phyloP scores from a whole-genome alignment of 1,284 basidiomycete genomes.

The Bondarzewia mesenterica region DNA sequence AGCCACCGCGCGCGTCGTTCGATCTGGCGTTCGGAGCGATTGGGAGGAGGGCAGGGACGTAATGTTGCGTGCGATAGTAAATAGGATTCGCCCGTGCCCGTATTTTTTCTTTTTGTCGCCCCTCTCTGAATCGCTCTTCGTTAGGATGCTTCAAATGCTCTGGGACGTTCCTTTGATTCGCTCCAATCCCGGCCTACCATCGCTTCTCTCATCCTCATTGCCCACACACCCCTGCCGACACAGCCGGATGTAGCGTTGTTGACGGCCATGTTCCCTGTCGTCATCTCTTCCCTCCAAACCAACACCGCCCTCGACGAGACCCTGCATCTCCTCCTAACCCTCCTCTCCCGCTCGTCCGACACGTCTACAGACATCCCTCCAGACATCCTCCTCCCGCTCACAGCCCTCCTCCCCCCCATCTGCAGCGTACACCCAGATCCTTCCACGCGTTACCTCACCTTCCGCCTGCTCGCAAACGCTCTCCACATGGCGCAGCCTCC shows the following conservation, averaged over 20 bases:
- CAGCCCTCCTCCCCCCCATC: slow-evolving; percentile 40
- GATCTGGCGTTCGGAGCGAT: slow-evolving; percentile 20
- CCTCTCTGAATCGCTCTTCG: not conserved
- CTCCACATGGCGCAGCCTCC: slow-evolving; percentile 37
- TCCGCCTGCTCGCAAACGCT: slow-evolving; percentile 47
- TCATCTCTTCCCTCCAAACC: slow-evolving; percentile 43
- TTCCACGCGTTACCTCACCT: slow-evolving; percentile 45
- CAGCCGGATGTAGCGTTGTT: slow-evolving; percentile 21
- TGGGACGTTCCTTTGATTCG: slow-evolving; percentile 13
- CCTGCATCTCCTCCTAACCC: slow-evolving; percentile 37
- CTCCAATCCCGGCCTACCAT: slow-evolving; percentile 20
- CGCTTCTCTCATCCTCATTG: slow-evolving; percentile 37
- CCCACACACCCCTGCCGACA: slow-evolving; percentile 28
- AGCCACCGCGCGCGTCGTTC: slow-evolving; percentile 34
- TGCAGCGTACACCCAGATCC: slow-evolving; percentile 55
- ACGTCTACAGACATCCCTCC: slow-evolving; percentile 23
- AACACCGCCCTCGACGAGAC: slow-evolving; percentile 50
- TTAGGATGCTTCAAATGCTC: slow-evolving; percentile 15
- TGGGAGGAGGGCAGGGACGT: slow-evolving; percentile 33
- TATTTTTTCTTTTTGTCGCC: slow-evolving; percentile 1
- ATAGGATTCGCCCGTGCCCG: slow-evolving; percentile 10
- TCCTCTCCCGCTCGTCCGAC: slow-evolving; percentile 21
- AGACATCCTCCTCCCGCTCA: slow-evolving; percentile 40
- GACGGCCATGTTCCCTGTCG: slow-evolving; percentile 31
- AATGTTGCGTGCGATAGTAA: slow-evolving; percentile 31